Evolutionary conservation across 805 yeast species (phyloP), one percentile per base, ranked within the genome.

Genomic region (Maudiozyma turicensis): DNA sequence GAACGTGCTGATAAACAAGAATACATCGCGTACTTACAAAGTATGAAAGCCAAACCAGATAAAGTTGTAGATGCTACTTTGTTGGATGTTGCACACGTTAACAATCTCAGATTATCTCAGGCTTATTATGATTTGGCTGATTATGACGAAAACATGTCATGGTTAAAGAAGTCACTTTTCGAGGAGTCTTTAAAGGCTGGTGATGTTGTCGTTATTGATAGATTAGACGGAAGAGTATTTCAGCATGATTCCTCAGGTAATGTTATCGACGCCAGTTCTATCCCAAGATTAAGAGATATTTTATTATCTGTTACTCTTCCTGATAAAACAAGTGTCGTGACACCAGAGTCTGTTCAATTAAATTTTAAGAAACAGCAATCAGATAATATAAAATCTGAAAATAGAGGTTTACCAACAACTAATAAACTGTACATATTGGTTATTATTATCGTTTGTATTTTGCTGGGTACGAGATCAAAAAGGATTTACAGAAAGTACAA

Each of bases 121-220:
- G 71, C 78, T 0, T 81, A 72, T 54, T 53, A 82, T 10, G 87
- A 84, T 57, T 54, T 79, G 15, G 60, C 72, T 1, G 66, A 70
- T 15, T 58, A 67, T 41, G 57, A 60, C 1, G 54, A 63, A 4
- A 54, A 72, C 9, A 60, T 72, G n/a, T 8, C 20, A 2, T 43
- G 43, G 43, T 7, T 50, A 2, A 26, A 32, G 2, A 13, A 3
- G 29, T 11, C 28, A 8, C n/a, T 29, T 10, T 15, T 40, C 64
- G 63, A 1, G 49, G 48, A 57, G 0, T 73, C 68, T 52, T 26
- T 40, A 3, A 51, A 62, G 8, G 59, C 66, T 2, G 91, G 90
- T 6, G 86, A 84, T 59, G 69, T 78, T 0, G 57, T 85, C 1
- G 62, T 85, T 2, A 64, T 82, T 34, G 75, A 68, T 61, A 70